Evolutionary conservation across 148 eudicot genomes (phyloP).

Genomic region (Nyssa sinensis): DNA sequence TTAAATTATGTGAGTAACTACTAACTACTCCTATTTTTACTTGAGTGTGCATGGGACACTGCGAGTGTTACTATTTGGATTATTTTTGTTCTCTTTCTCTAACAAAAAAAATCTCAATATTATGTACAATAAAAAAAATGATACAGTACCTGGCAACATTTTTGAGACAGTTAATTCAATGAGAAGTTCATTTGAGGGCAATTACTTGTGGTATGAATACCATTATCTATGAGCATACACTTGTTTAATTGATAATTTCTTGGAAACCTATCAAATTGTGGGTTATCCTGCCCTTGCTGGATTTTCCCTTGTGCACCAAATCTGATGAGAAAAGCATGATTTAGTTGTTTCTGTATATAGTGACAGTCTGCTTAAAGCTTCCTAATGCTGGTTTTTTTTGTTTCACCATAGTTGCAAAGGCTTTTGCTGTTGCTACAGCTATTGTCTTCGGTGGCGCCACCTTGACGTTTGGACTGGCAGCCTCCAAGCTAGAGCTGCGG

Average conservation of each 20-base stretch:
- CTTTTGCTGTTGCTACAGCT: conserved; percentile 81
- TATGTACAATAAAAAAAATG: too few species aligned
- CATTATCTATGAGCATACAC: neutral
- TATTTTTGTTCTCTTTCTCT: too few species aligned
- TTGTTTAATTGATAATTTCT: neutral
- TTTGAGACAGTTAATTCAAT: too few species aligned
- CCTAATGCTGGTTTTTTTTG: conserved; percentile 1
- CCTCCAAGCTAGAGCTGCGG: conserved; percentile 59
- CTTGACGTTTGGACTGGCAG: conserved; percentile 54
- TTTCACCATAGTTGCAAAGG: conserved; percentile 60
- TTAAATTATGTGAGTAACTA: neutral
- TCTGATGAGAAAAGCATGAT: neutral
- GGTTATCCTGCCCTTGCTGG: neutral
- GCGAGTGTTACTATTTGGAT: too few species aligned
- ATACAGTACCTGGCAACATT: neutral
- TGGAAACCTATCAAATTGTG: too few species aligned
- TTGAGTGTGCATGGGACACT: too few species aligned
- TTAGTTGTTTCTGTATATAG: neutral
- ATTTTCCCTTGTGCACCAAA: neutral
- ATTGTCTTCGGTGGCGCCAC: conserved; percentile 72
- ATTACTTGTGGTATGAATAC: neutral
- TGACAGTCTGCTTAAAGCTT: neutral
- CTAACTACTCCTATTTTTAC: neutral
- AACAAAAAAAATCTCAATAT: neutral
- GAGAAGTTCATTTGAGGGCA: neutral